A percentile compares a stretch with the other conserved stretches of the same genome.
Evolutionary conservation across 2,329 filamentous ascomycete species (phyloP).

Genomic region (Metarhizium humberi): DNA sequence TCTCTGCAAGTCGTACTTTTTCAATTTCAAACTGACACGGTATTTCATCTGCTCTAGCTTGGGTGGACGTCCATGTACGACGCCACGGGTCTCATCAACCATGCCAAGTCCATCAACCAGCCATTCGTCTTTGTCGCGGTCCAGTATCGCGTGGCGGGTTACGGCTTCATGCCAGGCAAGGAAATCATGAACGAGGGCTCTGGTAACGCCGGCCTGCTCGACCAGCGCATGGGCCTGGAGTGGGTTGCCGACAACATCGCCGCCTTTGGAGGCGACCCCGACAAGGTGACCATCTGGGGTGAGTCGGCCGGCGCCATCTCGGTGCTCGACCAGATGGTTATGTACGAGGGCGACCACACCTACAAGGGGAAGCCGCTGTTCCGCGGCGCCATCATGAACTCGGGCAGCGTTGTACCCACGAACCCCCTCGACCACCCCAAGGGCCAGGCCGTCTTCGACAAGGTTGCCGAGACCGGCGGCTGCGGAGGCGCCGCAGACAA

Average conservation of each 20-base stretch:
- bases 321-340: constrained; percentile 62
- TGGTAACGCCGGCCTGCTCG: constrained; percentile 35
- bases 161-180: constrained; percentile 63
- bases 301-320: constrained; percentile 65
- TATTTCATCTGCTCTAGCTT: background rate
- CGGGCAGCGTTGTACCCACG: constrained; percentile 52
- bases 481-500: constrained; percentile 50
- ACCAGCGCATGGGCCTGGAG: constrained; percentile 62
- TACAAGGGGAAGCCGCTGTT: constrained; percentile 50
- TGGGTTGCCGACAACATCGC: constrained; percentile 74
- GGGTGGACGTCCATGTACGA: background rate
- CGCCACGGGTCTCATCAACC: background rate
- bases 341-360: background rate
- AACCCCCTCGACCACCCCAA: constrained; percentile 57
- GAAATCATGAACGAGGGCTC: constrained; percentile 43
- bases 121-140: constrained; percentile 67
- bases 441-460: constrained; percentile 55
- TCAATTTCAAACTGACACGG: background rate
- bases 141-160: constrained; percentile 68
- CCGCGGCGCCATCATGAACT: constrained; percentile 71
- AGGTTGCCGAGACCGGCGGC: constrained; percentile 49
- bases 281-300: constrained; percentile 74
- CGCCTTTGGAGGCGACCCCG: constrained; percentile 68
- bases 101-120: constrained; percentile 5
- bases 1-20: background rate